Evolutionary conservation across 768 basidiomycete genomes (phyloP), one percentile per base, ranked within the genome.

Genomic region (Amanita pallidorosea): DNA sequence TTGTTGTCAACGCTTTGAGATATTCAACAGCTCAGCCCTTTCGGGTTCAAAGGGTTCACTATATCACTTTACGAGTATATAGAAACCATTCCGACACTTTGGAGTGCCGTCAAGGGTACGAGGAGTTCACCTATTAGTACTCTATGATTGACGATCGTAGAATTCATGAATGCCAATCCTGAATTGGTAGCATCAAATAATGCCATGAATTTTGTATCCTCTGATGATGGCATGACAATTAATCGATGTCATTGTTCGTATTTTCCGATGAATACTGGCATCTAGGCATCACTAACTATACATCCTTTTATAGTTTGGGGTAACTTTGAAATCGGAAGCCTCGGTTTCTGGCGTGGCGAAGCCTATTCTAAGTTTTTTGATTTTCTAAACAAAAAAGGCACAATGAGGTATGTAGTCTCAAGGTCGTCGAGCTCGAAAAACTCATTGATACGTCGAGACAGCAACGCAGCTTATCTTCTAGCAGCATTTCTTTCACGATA

Each of bases 401-500:
- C 63, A 91, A 91, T 56, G 90, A 93, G 79, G 85, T 57, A 15
- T 6, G 46, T 12, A 36, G 17, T 12, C 7, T 50, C 18, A 29
- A 34, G 18, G 31, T 31, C 31, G 11, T 31, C 31, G 5, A 45
- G 18, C 20, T 29, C 25, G 36, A 20, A 49, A 12, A 15, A 50
- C 36, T 48, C 20, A 48, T 54, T 37, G 27, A 40, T 42, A 7
- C 33, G 45, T 20, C 36, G 33, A 27, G 8, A 48, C 41, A 1
- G 54, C 47, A 40, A 17, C 6, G 36, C 49, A 23, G 47, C 11
- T 25, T 46, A 41, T 51, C n/a, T 35, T 29, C 20, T 5, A 18
- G 17, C 40, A 75, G 69, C 89, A 96, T 65, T 98, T 90, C 70
- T 97, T 97, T 73, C 78, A 85, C 55, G 92, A 97, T 61, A 89